A percentile compares a stretch with the other conserved stretches of the same genome.
phyloP scores from a whole-genome alignment of 2,329 filamentous ascomycete species.

The Exophiala sp. region DNA sequence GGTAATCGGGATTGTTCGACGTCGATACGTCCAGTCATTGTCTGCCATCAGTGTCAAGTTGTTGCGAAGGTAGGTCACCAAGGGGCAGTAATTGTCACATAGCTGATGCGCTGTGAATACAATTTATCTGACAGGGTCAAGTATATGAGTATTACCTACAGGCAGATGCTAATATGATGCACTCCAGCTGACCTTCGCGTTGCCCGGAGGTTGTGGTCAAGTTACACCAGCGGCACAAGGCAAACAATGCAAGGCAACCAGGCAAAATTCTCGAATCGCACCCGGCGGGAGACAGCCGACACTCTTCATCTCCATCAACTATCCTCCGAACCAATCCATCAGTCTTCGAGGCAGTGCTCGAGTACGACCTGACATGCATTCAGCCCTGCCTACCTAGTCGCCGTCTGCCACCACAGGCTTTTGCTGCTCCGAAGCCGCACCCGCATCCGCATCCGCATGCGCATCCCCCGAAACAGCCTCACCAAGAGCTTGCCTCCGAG shows the following conservation, averaged over 20 bases:
- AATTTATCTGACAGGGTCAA: no score
- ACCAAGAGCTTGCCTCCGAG: neutral
- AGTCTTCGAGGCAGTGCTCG: neutral
- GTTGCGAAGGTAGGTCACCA: neutral
- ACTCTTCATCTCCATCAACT: neutral
- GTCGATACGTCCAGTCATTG: conserved; percentile 10
- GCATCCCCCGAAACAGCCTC: no score
- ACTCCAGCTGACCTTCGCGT: neutral
- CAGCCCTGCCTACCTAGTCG: neutral
- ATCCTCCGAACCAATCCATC: neutral
- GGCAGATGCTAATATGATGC: neutral
- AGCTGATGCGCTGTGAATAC: no score
- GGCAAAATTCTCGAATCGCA: neutral
- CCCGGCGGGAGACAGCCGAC: neutral
- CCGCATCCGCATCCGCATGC: neutral
- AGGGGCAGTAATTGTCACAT: neutral
- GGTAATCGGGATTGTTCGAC: conserved; percentile 10
- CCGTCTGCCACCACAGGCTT: neutral
- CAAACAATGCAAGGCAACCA: neutral
- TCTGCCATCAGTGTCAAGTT: conserved; percentile 2
- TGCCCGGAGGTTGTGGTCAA: neutral
- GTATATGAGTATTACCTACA: neutral
- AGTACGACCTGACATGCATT: neutral
- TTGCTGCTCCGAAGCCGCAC: neutral
- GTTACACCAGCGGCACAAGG: conserved; percentile 4